Evolutionary conservation across 2,329 filamentous ascomycete genomes (phyloP), one percentile per base, ranked within the genome.

Genomic region (Triangularia setosa): DNA sequence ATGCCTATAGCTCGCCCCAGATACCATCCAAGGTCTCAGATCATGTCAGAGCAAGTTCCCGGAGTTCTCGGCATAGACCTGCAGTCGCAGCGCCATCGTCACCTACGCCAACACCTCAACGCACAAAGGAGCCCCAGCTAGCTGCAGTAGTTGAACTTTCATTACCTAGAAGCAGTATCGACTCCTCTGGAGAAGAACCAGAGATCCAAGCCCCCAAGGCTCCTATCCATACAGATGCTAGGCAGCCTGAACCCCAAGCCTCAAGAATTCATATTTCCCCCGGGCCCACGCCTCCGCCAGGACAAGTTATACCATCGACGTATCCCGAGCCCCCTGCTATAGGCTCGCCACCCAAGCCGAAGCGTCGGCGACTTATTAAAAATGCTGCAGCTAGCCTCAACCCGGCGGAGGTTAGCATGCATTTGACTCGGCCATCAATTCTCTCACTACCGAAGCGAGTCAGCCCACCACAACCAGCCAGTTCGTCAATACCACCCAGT

Each of bases 251-350:
- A 21, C 12, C n/a, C 21, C n/a, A 9, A 7, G 44, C 60, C 53
- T 3, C 53, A n/a, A 7, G 21, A 48, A 58, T 71, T 28, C 66
- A 63, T n/a, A 1, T 52, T 65, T 21, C 28, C 60, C 16, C 53
- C 58, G 11, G 66, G 64, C 21, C 70, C 66, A 73, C 70, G 1
- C 73, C 73, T 1, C 72, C 73, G 1, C 73, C 73, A 2, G 72
- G 72, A 0, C 72, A 74, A 60, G 63, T 71, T 28, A 72, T 73
- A 28, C 69, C 71, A 0, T 71, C 52, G 16, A 71, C 70, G 1
- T 62, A 65, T 12, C 57, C 63, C 4, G 61, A 64, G 11, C 58
- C 24, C 1, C 44, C 48, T 21, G 68, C 28, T 16, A 48, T 67
- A 2, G 55, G n/a, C 0, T 55, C 21, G n/a, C 55, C 40, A 9